A percentile compares a stretch with the other conserved stretches of the same genome.
Evolutionary conservation across 768 basidiomycete genomes (phyloP).

Genomic region (Auricularia sp.): DNA sequence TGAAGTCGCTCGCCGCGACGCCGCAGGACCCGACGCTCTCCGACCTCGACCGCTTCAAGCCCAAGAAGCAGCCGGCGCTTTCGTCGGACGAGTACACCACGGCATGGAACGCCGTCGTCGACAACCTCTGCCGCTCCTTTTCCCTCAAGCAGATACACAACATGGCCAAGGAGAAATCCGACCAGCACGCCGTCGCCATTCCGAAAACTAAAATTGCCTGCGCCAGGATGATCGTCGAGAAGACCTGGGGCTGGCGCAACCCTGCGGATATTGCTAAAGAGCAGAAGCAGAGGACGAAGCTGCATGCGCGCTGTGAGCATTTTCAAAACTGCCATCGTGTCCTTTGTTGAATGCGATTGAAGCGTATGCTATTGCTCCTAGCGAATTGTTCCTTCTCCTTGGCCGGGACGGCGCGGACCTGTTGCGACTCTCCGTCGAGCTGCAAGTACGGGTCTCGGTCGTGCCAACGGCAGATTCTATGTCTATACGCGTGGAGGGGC

Average conservation of each 20-base stretch:
- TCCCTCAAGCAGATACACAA: constrained; percentile 47
- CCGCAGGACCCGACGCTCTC: constrained; percentile 35
- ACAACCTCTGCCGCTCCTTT: constrained; percentile 51
- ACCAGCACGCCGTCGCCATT: constrained; percentile 24
- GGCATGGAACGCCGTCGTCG: constrained; percentile 43
- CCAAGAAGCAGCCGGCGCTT: constrained; percentile 30
- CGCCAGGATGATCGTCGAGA: constrained; percentile 42
- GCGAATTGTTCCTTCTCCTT: constrained; percentile 58
- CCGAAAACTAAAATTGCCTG: constrained; percentile 29
- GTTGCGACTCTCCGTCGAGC: constrained; percentile 45
- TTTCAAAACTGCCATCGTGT: constrained; percentile 3
- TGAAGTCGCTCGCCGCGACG: not conserved
- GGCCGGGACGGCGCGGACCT: constrained; percentile 68
- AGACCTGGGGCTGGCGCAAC: constrained; percentile 61
- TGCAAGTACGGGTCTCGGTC: constrained; percentile 54
- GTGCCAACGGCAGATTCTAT: constrained; percentile 36
- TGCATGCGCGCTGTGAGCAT: constrained; percentile 35
- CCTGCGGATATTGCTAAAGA: constrained; percentile 40
- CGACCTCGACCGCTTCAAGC: constrained; percentile 53
- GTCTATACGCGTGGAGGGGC: constrained; percentile 48
- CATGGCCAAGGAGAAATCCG: constrained; percentile 40
- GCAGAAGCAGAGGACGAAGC: constrained; percentile 40
- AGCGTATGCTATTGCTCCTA: constrained; percentile 50
- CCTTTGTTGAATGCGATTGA: constrained; percentile 3
- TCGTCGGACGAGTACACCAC: constrained; percentile 36